These are phyloP conservation scores for Bretziella fagacearum DNA, from an alignment of 2,329 filamentous ascomycete genomes.

Conservation along the genomic window DNA sequence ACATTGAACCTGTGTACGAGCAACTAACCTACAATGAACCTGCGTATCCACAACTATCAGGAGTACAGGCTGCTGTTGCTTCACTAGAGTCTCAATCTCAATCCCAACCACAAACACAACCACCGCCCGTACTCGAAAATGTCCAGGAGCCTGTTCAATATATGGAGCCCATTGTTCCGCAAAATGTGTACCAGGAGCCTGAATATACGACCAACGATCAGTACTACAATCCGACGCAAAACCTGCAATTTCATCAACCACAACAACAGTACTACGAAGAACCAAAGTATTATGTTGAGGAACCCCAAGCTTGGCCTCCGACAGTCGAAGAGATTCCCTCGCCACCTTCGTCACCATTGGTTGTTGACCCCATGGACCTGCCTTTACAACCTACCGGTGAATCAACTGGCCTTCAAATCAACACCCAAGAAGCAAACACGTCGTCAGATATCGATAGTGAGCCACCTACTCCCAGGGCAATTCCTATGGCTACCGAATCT, in stretches of 20 bases:
- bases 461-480: background rate
- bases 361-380: background rate
- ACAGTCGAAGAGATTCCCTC: background rate
- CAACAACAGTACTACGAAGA: constrained; percentile 2
- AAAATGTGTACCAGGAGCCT: no score
- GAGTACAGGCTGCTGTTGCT: background rate
- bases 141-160: no score
- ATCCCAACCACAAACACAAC: background rate
- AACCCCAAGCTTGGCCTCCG: background rate
- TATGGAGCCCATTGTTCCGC: no score
- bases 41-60: background rate
- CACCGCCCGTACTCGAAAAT: background rate
- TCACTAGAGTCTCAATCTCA: no score
- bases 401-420: background rate
- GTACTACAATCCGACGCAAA: background rate
- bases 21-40: constrained; percentile 1
- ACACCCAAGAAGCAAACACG: background rate
- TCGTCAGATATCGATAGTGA: background rate
- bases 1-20: background rate
- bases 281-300: background rate
- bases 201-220: background rate
- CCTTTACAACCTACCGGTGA: background rate
- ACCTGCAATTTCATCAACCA: background rate
- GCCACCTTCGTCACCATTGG: background rate
- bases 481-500: background rate